phyloP scores from a whole-genome alignment of 805 yeast genomes.

The Metschnikowia chrysomelidarum region DNA sequence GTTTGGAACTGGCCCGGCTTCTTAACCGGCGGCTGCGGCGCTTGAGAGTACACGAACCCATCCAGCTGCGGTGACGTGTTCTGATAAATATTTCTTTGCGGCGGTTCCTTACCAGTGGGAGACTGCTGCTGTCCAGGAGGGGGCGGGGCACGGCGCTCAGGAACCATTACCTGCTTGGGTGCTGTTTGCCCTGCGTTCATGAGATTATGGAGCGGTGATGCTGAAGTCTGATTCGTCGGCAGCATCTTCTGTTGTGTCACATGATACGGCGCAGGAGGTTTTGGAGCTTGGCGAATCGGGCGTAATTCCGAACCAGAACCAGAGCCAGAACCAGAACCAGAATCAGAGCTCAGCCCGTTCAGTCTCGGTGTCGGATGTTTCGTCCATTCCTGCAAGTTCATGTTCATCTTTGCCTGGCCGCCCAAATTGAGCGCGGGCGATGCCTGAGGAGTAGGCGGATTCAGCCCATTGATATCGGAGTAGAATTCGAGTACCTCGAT shows the following conservation, averaged over 20 bases:
- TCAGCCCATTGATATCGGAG: slow-evolving; percentile 45
- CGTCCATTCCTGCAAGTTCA: slow-evolving; percentile 45
- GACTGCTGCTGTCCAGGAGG: slow-evolving; percentile 37
- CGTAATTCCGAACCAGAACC: slow-evolving; percentile 22
- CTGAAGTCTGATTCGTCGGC: slow-evolving; percentile 5
- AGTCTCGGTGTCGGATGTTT: slow-evolving; percentile 25
- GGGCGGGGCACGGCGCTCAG: slow-evolving; percentile 56
- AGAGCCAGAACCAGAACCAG: no score
- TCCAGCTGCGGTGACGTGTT: background rate
- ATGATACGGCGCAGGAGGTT: slow-evolving; percentile 44
- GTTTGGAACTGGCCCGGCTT: slow-evolving; percentile 1
- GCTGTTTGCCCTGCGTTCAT: slow-evolving; percentile 21
- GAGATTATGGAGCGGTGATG: slow-evolving; percentile 36
- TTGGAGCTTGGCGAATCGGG: slow-evolving; percentile 43
- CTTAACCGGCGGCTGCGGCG: background rate
- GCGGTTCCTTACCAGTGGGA: background rate
- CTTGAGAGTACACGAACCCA: background rate
- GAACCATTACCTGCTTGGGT: slow-evolving; percentile 33
- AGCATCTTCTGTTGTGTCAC: slow-evolving; percentile 20
- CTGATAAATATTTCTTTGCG: background rate
- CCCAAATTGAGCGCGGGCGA: slow-evolving; percentile 24
- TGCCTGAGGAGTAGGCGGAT: slow-evolving; percentile 29
- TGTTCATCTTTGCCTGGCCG: slow-evolving; percentile 21
- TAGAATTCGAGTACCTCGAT: slow-evolving; percentile 60
- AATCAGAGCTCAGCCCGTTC: slow-evolving; percentile 1